Percentiles rank a stretch among this genome's conserved stretches.
Conservation (phyloP, 495 filamentous ascomycete species). For the Friedmanniomyces endolithicus region DNA sequence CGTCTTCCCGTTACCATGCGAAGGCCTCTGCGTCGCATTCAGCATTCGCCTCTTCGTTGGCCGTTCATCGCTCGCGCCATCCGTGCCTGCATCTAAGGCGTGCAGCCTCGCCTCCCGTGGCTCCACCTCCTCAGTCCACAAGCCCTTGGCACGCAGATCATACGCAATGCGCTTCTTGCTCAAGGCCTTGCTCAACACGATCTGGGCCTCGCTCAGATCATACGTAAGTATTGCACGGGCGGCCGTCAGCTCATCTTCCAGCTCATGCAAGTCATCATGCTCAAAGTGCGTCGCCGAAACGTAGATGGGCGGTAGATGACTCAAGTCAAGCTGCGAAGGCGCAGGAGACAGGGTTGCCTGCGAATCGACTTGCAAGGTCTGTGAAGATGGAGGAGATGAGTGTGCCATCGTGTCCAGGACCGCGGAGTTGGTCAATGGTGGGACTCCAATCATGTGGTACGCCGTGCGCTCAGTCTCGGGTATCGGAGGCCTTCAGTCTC, state of each 20-base stretch:
- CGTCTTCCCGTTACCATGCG: background rate
- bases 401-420: background rate
- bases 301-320: conserved; percentile 53
- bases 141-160: conserved; percentile 56
- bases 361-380: background rate
- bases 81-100: conserved; percentile 3
- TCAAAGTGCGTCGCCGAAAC: conserved; percentile 61
- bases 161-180: conserved; percentile 59
- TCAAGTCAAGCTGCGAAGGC: conserved; percentile 23
- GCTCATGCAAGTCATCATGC: conserved; percentile 43
- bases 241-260: conserved; percentile 50
- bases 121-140: conserved; percentile 46
- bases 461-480: background rate
- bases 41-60: conserved; percentile 13
- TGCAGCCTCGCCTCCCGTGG: background rate
- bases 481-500: background rate
- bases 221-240: conserved; percentile 51
- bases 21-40: conserved; percentile 20
- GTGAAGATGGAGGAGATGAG: background rate
- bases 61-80: background rate
- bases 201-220: conserved; percentile 55
- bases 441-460: background rate
- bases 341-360: background rate
- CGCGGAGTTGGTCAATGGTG: background rate
- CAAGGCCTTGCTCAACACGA: conserved; percentile 60